A percentile compares a stretch with the other conserved stretches of the same genome.
These are phyloP conservation scores for Pseudozyma pruni DNA, from an alignment of 1,284 basidiomycete species.

Conservation along the genomic window DNA sequence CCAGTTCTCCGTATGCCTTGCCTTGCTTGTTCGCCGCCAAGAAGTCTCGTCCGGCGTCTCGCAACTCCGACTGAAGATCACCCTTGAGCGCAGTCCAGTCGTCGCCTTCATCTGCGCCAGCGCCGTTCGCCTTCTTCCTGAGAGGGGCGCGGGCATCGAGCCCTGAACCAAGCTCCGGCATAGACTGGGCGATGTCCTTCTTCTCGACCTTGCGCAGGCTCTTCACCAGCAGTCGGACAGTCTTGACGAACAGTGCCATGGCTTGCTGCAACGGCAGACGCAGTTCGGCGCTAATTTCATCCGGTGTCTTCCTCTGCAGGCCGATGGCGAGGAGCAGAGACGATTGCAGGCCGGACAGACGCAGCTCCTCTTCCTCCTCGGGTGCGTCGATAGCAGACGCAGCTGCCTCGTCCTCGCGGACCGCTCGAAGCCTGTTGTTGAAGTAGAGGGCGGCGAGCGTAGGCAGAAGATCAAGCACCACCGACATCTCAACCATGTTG, in stretches of 20 bases:
- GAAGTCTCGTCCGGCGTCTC: constrained; percentile 49
- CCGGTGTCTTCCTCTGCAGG: constrained; percentile 88
- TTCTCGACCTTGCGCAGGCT: constrained; percentile 84
- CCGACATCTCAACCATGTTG: constrained; percentile 95
- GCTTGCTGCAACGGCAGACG: constrained; percentile 85
- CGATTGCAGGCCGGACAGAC: constrained; percentile 56
- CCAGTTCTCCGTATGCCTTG: constrained; percentile 17
- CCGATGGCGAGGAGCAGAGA: constrained; percentile 76
- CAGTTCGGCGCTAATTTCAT: constrained; percentile 74
- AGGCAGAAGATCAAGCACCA: constrained; percentile 91
- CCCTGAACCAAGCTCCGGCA: constrained; percentile 36
- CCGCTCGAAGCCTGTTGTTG: constrained; percentile 70
- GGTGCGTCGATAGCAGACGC: constrained; percentile 39
- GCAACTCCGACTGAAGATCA: constrained; percentile 55
- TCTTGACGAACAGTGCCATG: constrained; percentile 90
- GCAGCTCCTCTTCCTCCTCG: constrained; percentile 49
- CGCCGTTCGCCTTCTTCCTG: constrained; percentile 19
- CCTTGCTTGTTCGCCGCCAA: constrained; percentile 22
- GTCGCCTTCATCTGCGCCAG: constrained; percentile 11
- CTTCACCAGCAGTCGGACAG: constrained; percentile 85
- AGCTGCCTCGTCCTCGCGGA: constrained; percentile 53
- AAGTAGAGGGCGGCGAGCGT: constrained; percentile 84
- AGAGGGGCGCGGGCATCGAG: constrained; percentile 23
- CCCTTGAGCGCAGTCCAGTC: constrained; percentile 48
- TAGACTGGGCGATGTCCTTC: constrained; percentile 48